Evolutionary conservation across 192 early-diverging fungal species (phyloP).

Genomic region (Coemansia sp.): DNA sequence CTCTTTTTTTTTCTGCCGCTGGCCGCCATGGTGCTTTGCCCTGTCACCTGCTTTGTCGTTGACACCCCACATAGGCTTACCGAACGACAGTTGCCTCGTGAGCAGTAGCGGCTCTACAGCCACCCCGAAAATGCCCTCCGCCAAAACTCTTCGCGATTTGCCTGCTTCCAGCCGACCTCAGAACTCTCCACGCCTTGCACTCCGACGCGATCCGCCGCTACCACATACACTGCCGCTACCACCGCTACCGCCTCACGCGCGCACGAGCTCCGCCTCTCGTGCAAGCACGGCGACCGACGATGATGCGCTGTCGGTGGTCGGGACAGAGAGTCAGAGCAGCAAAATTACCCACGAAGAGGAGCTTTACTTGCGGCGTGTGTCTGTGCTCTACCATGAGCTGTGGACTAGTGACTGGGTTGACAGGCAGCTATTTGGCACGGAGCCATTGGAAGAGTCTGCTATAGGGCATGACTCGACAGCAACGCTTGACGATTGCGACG

Average conservation of each 20-base stretch:
- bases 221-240: not conserved
- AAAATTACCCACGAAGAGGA: slow-evolving; percentile 28
- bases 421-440: slow-evolving; percentile 13
- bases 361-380: slow-evolving; percentile 48
- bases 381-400: slow-evolving; percentile 49
- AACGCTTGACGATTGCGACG: not conserved
- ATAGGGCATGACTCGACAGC: not conserved
- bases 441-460: not conserved
- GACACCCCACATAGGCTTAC: slow-evolving; percentile 9
- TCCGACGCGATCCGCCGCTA: not conserved
- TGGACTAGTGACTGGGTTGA: slow-evolving; percentile 51
- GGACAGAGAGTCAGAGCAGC: not conserved
- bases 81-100: not conserved
- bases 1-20: not conserved
- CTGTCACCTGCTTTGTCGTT: slow-evolving; percentile 4
- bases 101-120: not conserved
- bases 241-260: not conserved
- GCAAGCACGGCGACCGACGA: not conserved
- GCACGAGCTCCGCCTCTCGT: not conserved
- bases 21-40: slow-evolving; percentile 11
- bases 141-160: not conserved
- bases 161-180: not conserved
- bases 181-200: not conserved
- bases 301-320: not conserved
- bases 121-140: not conserved